Evolutionary conservation across 768 basidiomycete species (phyloP).

Genomic region (Mycena alexandri): DNA sequence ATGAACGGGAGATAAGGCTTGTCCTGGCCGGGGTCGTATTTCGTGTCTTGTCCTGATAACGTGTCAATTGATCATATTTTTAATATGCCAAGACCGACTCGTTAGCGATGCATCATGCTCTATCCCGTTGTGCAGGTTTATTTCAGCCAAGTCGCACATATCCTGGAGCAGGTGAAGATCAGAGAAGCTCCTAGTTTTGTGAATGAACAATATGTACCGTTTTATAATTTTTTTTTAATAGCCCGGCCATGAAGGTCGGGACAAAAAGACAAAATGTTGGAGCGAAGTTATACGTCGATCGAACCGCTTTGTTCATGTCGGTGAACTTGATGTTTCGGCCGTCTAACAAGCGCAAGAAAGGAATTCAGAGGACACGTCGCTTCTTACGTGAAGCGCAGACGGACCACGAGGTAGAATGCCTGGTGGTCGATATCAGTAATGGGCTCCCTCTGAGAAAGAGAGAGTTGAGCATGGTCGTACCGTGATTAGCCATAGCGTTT

Average conservation of each 20-base stretch:
- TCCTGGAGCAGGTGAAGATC: slow-evolving; percentile 48
- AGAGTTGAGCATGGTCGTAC: slow-evolving; percentile 47
- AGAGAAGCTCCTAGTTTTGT: background rate
- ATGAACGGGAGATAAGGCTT: slow-evolving; percentile 63
- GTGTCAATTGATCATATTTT: too few relatives aligned
- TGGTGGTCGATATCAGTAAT: slow-evolving; percentile 19
- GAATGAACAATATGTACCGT: slow-evolving; percentile 40
- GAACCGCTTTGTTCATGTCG: slow-evolving; percentile 58
- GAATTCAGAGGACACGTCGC: background rate
- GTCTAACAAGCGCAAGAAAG: slow-evolving; percentile 41
- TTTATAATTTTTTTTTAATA: slow-evolving; percentile 68
- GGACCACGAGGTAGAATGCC: slow-evolving; percentile 70
- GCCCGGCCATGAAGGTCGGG: slow-evolving; percentile 68
- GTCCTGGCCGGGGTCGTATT: slow-evolving; percentile 64
- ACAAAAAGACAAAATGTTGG: slow-evolving; percentile 77
- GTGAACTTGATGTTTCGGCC: slow-evolving; percentile 78
- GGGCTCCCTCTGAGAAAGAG: background rate
- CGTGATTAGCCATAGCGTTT: slow-evolving; percentile 89
- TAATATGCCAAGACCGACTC: slow-evolving; percentile 69
- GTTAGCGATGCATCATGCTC: slow-evolving; percentile 77
- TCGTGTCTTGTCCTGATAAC: slow-evolving; percentile 66
- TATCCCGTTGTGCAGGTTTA: slow-evolving; percentile 81
- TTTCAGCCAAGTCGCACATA: slow-evolving; percentile 73
- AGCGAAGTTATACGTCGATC: slow-evolving; percentile 76
- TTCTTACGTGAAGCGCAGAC: slow-evolving; percentile 1